Evolutionary conservation across 2,329 filamentous ascomycete genomes (phyloP).

Genomic region (Myrmaecium sp.): DNA sequence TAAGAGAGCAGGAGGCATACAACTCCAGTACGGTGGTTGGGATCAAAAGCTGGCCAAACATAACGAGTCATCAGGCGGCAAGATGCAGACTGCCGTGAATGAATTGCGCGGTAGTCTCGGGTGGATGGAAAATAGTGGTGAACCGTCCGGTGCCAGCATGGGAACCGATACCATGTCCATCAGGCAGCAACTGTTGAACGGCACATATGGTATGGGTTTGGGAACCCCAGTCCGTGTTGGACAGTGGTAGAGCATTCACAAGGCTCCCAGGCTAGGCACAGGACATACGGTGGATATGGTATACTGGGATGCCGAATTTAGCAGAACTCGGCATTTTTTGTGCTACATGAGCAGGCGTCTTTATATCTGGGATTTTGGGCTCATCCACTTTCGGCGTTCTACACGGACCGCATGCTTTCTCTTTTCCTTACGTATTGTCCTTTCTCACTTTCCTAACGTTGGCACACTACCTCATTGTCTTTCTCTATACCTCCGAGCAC

Average conservation of each 20-base stretch:
- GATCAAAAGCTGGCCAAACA: conserved; percentile 76
- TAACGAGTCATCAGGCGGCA: conserved; percentile 70
- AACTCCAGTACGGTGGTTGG: conserved; percentile 80
- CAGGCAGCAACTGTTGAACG: conserved; percentile 34
- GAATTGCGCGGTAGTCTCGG: conserved; percentile 59
- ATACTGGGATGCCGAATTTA: too few relatives aligned
- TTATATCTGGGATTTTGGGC: too few relatives aligned
- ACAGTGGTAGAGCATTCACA: conserved; percentile 35
- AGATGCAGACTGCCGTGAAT: conserved; percentile 62
- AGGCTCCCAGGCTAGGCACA: too few relatives aligned
- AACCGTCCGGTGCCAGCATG: conserved; percentile 8
- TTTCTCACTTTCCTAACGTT: too few relatives aligned
- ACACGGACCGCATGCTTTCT: too few relatives aligned
- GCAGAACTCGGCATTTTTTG: too few relatives aligned
- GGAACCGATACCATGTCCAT: conserved; percentile 16
- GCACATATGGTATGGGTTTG: conserved; percentile 38
- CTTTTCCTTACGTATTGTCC: too few relatives aligned
- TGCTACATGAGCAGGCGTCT: too few relatives aligned
- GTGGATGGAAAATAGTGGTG: conserved; percentile 44
- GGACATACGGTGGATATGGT: too few relatives aligned
- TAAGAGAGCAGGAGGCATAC: conserved; percentile 80
- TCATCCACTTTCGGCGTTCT: too few relatives aligned
- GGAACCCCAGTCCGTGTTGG: conserved; percentile 37
- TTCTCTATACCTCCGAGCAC: too few relatives aligned
- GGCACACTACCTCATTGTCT: too few relatives aligned